phyloP scores from a whole-genome alignment of 768 basidiomycete species.

The Tulasnella sp. region DNA sequence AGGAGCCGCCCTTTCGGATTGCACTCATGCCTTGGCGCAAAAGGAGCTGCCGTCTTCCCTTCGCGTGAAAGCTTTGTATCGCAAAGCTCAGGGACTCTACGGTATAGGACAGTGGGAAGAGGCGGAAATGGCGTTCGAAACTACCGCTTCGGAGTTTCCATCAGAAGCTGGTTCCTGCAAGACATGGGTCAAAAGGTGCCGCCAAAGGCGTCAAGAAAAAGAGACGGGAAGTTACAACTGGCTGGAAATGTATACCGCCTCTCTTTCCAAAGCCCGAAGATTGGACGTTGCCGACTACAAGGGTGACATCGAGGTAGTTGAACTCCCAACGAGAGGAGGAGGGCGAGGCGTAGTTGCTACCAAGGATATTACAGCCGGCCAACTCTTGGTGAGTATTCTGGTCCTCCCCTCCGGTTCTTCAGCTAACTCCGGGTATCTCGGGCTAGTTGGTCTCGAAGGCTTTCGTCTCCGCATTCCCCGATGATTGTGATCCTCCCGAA shows the following conservation, averaged over 20 bases:
- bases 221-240: constrained; percentile 41
- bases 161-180: constrained; percentile 13
- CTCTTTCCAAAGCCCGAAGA: constrained; percentile 31
- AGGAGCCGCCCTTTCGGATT: constrained; percentile 41
- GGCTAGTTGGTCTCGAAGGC: constrained; percentile 41
- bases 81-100: constrained; percentile 39
- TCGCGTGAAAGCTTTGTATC: constrained; percentile 41
- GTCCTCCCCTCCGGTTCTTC: background rate
- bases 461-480: constrained; percentile 38
- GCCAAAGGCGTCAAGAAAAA: constrained; percentile 38
- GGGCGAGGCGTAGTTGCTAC: constrained; percentile 42
- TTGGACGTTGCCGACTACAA: constrained; percentile 42
- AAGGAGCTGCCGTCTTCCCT: background rate
- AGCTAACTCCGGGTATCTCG: background rate
- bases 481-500: constrained; percentile 36
- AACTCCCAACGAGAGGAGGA: constrained; percentile 38
- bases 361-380: constrained; percentile 40
- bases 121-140: constrained; percentile 34
- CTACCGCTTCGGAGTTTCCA: constrained; percentile 25
- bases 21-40: constrained; percentile 35
- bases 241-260: constrained; percentile 38
- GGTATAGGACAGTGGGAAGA: constrained; percentile 37
- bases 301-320: constrained; percentile 38
- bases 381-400: constrained; percentile 40
- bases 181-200: constrained; percentile 38